Percentiles rank a stretch among this genome's conserved stretches.
Evolutionary conservation across 805 yeast species (phyloP).

Genomic region (Scheffersomyces amazonensis): DNA sequence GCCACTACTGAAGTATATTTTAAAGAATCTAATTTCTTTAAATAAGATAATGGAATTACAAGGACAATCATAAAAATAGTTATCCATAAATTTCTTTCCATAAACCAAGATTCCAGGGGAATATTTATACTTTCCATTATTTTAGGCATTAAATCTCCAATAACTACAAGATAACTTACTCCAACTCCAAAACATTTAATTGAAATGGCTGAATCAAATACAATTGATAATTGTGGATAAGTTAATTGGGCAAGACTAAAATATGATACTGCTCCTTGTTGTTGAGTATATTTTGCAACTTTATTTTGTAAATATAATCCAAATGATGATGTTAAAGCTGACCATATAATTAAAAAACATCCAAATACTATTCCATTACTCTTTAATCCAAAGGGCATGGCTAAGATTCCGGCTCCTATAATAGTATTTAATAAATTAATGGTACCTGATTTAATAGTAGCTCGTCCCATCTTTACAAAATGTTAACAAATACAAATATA

Average conservation of each 20-base stretch:
- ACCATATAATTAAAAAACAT: conserved; percentile 34
- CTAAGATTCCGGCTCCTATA: conserved; percentile 65
- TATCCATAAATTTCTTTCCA: conserved; percentile 52
- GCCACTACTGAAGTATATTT: conserved; percentile 73
- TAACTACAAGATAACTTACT: conserved; percentile 64
- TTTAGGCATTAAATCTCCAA: conserved; percentile 75
- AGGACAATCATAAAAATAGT: conserved; percentile 46
- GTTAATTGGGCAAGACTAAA: conserved; percentile 53
- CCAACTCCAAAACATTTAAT: conserved; percentile 81
- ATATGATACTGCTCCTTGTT: conserved; percentile 39
- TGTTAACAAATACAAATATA: no score
- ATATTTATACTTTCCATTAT: conserved; percentile 40
- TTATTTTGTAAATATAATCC: conserved; percentile 65
- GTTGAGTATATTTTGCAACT: conserved; percentile 47
- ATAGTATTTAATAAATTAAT: conserved; percentile 56
- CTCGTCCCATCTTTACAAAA: conserved; percentile 23
- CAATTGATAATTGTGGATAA: conserved; percentile 63
- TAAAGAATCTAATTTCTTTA: conserved; percentile 64
- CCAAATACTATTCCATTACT: conserved; percentile 48
- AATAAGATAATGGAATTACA: conserved; percentile 61
- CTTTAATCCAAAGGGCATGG: conserved; percentile 67
- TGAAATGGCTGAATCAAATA: conserved; percentile 75
- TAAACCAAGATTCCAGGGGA: conserved; percentile 14
- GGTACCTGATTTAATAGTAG: conserved; percentile 47
- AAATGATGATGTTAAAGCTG: conserved; percentile 47